A percentile compares a stretch with the other conserved stretches of the same genome.
Conservation (phyloP, 129 eudicot genomes). For the Chrysanthemum makinoi region DNA sequence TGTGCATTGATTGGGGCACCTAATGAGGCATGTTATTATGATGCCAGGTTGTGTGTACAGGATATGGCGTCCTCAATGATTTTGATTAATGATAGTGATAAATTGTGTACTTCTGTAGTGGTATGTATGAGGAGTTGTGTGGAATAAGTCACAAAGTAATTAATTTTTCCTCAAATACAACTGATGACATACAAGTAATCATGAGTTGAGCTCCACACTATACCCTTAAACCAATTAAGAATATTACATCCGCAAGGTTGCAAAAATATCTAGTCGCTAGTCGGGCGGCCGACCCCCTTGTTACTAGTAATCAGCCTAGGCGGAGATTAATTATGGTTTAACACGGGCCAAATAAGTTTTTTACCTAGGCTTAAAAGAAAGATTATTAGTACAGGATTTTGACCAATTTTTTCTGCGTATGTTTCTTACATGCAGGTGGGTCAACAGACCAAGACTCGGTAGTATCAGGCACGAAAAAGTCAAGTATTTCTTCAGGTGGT, state of each 20-base stretch:
- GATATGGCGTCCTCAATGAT: no score
- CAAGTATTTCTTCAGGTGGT: conserved; percentile 80
- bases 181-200: neutral
- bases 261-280: no score
- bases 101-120: no score
- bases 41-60: no score
- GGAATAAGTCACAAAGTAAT: neutral
- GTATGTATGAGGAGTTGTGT: neutral
- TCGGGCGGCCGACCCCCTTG: no score
- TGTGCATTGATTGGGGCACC: neutral
- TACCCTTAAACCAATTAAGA: neutral
- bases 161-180: neutral
- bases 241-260: neutral
- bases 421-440: conserved; percentile 46
- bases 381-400: neutral
- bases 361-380: neutral
- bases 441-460: conserved; percentile 76
- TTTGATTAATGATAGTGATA: no score
- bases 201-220: neutral
- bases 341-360: neutral
- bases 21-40: neutral
- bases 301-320: neutral
- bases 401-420: conserved; percentile 1
- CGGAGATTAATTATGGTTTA: neutral
- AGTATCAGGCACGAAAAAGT: conserved; percentile 73